Evolutionary conservation across 129 eudicot genomes (phyloP), one percentile per base, ranked within the genome.

Genomic region (Ambrosia trifida): DNA sequence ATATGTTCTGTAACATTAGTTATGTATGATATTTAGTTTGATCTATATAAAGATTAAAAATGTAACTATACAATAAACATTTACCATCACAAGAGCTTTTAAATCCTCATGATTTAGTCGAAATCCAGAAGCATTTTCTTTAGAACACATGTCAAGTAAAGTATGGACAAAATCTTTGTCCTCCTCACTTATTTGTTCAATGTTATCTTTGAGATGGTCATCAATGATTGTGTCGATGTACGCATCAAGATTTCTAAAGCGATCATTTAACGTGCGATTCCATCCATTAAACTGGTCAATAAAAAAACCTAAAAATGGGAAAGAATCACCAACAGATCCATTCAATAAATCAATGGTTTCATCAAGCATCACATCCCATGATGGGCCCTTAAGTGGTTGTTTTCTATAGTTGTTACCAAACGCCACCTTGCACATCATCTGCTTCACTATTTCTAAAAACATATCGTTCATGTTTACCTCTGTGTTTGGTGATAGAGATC

Each of bases 1-100:
- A 62, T 59, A 83, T 20, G 62, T 83, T 81, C 86, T 82, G 57
- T 50, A n/a, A 50, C 28, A 16, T 58, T 58, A 30, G 14, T 47
- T 47, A 47, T 2, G 3, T 47, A 12, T 47, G 12, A 47, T 38
- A 38, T 9, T 6, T 38, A 38, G 43, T 38, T 1, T 38, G 9
- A 1, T 5, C 43, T 38, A 38, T 47, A 2, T 11, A 47, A 2
- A 47, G 0, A 73, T 38, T 5, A 7, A 38, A 38, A 38, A 38
- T 9, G 9, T 38, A 9, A 38, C 1, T 38, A 24, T 14, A 50
- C 3, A 14, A 11, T 24, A 38, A 2, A 9, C 9, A 24, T 46
- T 61, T 76, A 76, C 81, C 69, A 70, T 70, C 5, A 56, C 40
- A 19, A 70, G 65, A 7, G 75, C 75, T 14, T 70, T 70, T 11